Evolutionary conservation across 1,284 basidiomycete species (phyloP), one percentile per base, ranked within the genome.

Genomic region (Papiliotrema nemorosa): DNA sequence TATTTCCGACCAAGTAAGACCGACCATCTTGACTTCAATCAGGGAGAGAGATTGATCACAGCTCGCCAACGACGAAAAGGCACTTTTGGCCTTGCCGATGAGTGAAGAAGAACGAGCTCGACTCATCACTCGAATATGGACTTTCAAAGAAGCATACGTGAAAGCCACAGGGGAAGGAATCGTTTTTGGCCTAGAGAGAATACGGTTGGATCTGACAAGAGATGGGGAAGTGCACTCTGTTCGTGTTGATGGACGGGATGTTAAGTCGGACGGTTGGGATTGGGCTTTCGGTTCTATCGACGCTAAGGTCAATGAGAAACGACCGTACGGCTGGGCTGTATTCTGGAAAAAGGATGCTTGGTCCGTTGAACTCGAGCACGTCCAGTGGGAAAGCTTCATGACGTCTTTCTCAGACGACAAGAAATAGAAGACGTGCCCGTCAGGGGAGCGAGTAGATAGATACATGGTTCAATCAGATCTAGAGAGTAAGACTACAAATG

Each of bases 111-210:
- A 62, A 21, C 50, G 63, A 37, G 54, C 59, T 25, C 47, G 53
- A 43, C 49, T 55, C 22, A 40, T 72, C 12, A 65, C 68, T 3
- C 14, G 35, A 40, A 9, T 40, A 22, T 40, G 21, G 24, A 24
- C 39, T 10, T 22, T 40, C 20, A 40, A 40, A 24, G 39, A 40
- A n/a, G 39, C 13, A 5, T 40, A 21, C 39, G 39, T 40, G 20
- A 40, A 22, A 24, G 39, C 21, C 7, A 26, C 39, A 40, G 39
- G 39, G 5, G 65, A 68, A 27, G 72, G 72, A 2, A 62, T 73
- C 31, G 53, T 56, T 2, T 72, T 72, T 42, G 70, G 70, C 0
- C 53, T 72, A 6, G 60, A 69, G n/a, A 45, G 70, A 16, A 70
- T 73, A 20, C 52, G 55, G 12, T 65, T 72, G 0, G 54, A 59